Evolutionary conservation across 768 basidiomycete genomes (phyloP), one percentile per base, ranked within the genome.

Genomic region (Boletellus ananas): DNA sequence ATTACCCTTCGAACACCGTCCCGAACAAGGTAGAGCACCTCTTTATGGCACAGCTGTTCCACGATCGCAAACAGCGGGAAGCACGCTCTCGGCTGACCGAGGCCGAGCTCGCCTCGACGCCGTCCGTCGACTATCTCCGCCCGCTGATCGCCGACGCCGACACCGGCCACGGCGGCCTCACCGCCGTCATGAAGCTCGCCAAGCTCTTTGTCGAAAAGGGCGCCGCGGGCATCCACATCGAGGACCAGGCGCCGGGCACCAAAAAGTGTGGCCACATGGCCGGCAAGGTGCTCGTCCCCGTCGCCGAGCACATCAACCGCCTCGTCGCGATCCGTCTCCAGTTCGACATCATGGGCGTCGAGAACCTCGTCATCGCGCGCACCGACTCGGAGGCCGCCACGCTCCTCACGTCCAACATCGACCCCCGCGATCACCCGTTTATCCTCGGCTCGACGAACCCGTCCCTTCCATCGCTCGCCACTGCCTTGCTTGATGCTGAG

Each of bases 121-220:
- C 87, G 0, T 66, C 67, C 50, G 72, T 95, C 59, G 94, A 97
- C 71, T 95, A 95, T 68, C 83, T 96, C 56, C 87, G 95, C 20
- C 95, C 95, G 6, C 80, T 99, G 57, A 76, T 99, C 56, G 95
- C 96, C 16, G 96, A 99, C 70, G 96, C 93, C 11, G 96, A 99
- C 68, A 98, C 96, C 20, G 95, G 95, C 6, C 95, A 98, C 65
- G 95, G 95, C 61, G 95, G 95, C 54, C 74, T 98, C 59, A 97
- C 94, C n/a, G 94, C 96, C 16, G 84, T 92, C 54, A 95, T 98
- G 92, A 98, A 97, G 74, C 83, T 99, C 54, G 83, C 96, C 51
- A 99, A 99, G 73, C 84, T 99, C 81, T 97, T 99, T 65, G 93
- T 97, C 57, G 96, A 99, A 73, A 90, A 93, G 61, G 95, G 96